Evolutionary conservation across 1,284 basidiomycete species (phyloP).

Genomic region (Ustilago hordei): DNA sequence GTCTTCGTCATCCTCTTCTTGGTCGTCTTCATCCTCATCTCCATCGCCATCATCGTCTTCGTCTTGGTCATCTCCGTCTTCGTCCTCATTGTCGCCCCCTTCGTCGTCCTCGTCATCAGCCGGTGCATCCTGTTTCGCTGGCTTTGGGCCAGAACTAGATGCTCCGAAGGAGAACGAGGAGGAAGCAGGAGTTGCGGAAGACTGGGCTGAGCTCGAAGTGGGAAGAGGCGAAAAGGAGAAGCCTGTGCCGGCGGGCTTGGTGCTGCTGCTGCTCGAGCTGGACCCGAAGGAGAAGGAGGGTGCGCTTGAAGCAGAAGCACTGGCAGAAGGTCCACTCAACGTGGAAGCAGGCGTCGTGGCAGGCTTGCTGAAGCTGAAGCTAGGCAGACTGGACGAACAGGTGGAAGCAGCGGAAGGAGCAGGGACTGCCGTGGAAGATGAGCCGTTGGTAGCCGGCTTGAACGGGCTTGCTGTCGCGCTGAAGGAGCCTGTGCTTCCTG

Average conservation of each 20-base stretch:
- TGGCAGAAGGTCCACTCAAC: not conserved
- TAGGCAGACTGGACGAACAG: conserved; percentile 16
- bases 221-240: conserved; percentile 38
- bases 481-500: conserved; percentile 3
- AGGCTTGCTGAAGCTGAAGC: conserved; percentile 40
- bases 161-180: conserved; percentile 29
- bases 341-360: conserved; percentile 9
- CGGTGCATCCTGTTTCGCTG: not conserved
- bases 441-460: conserved; percentile 27
- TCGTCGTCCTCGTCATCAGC: not conserved
- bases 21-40: conserved; percentile 25
- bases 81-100: conserved; percentile 11
- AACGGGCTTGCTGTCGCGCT: conserved; percentile 18
- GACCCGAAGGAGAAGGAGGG: conserved; percentile 40
- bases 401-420: conserved; percentile 11
- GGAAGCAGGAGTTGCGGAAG: conserved; percentile 12
- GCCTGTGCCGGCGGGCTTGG: conserved; percentile 28
- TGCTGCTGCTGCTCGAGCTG: conserved; percentile 8
- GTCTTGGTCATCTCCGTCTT: conserved; percentile 12
- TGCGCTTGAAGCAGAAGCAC: conserved; percentile 6
- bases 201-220: conserved; percentile 11
- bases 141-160: conserved; percentile 7
- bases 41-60: conserved; percentile 22
- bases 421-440: conserved; percentile 1
- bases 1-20: conserved; percentile 19